A percentile compares a stretch with the other conserved stretches of the same genome.
phyloP scores from a whole-genome alignment of 2,329 filamentous ascomycete species.

The Apiospora marii region DNA sequence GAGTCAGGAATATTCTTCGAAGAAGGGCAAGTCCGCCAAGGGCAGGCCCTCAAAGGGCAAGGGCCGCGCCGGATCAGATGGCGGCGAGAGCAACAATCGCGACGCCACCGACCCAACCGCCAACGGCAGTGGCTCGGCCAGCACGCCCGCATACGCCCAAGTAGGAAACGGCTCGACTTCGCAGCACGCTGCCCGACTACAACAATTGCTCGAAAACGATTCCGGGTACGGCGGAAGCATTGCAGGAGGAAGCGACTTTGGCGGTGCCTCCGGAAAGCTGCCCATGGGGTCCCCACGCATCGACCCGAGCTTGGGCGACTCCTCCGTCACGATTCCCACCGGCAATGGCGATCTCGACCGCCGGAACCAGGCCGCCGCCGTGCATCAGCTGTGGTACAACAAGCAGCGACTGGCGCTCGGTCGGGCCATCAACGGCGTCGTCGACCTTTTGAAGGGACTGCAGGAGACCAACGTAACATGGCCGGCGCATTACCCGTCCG shows the following conservation, averaged over 20 bases:
- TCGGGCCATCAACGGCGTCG: constrained; percentile 84
- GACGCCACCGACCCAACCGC: constrained; percentile 36
- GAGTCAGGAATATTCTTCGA: constrained; percentile 66
- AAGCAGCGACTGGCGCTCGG: constrained; percentile 87
- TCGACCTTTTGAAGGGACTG: constrained; percentile 82
- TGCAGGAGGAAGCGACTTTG: constrained; percentile 63
- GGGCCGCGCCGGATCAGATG: constrained; percentile 41
- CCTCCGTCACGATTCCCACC: constrained; percentile 51
- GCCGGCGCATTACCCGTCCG: constrained; percentile 94
- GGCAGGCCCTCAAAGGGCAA: constrained; percentile 39
- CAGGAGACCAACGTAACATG: constrained; percentile 90
- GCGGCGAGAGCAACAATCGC: constrained; percentile 40
- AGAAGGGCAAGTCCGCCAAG: constrained; percentile 35
- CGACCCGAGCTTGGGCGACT: constrained; percentile 55
- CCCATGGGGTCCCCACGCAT: constrained; percentile 47
- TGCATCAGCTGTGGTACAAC: constrained; percentile 95
- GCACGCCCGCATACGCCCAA: constrained; percentile 79
- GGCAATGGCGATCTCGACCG: constrained; percentile 66
- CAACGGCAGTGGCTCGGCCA: constrained; percentile 34
- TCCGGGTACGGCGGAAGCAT: constrained; percentile 91
- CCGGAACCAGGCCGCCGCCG: constrained; percentile 77
- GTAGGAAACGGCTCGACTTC: constrained; percentile 85
- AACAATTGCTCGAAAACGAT: constrained; percentile 83
- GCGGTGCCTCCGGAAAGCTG: constrained; percentile 41
- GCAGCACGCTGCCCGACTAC: constrained; percentile 80